These are phyloP conservation scores for Batkoa obscura DNA, from an alignment of 371 early-diverging fungal genomes.

Conservation along the genomic window DNA sequence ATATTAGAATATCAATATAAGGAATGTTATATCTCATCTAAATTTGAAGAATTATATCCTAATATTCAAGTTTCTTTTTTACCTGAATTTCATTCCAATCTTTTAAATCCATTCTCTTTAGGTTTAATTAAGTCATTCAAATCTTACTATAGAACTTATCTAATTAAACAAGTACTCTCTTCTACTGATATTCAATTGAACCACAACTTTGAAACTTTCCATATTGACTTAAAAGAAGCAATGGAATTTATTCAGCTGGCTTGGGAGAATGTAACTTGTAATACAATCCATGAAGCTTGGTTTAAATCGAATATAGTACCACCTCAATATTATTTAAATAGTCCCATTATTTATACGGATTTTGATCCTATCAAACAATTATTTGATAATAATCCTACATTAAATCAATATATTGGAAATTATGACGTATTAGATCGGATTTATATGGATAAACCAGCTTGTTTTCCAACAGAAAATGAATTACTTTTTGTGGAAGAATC, in stretches of 20 bases:
- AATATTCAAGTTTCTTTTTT: not conserved
- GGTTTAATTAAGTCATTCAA: not conserved
- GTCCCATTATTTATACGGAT: not conserved
- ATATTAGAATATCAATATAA: not conserved
- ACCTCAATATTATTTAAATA: not conserved
- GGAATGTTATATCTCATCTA: not conserved
- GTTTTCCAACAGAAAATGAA: not conserved
- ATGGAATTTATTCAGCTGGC: not conserved
- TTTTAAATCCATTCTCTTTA: not conserved
- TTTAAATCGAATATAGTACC: not conserved
- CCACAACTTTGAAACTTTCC: not conserved
- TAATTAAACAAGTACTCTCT: not conserved
- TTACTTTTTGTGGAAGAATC: not conserved
- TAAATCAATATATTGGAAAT: not conserved
- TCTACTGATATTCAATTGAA: not conserved
- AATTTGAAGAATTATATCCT: not conserved
- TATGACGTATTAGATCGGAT: not conserved
- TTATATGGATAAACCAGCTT: not conserved
- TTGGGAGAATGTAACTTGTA: not conserved
- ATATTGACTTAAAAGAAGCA: not conserved
- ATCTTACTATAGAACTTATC: not conserved
- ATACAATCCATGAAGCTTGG: not conserved
- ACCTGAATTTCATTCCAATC: not conserved
- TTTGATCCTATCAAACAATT: not conserved
- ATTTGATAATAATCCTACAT: not conserved